Percentiles rank a stretch among this genome's conserved stretches.
Evolutionary conservation across 2,329 filamentous ascomycete genomes (phyloP).

Genomic region (Huntiella moniliformis): DNA sequence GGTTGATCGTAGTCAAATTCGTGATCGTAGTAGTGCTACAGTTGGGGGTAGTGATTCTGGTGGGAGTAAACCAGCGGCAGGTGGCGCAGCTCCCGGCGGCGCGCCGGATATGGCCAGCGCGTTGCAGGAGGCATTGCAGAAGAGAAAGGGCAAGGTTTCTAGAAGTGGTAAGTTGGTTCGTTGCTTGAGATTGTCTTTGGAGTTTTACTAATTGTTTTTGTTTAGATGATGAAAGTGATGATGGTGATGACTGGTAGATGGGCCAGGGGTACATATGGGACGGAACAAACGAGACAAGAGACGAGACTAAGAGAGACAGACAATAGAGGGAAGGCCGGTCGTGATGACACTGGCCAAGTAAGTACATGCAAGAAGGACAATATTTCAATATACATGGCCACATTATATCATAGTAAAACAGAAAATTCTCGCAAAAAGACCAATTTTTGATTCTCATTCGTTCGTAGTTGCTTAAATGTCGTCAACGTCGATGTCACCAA

Average conservation of each 20-base stretch:
- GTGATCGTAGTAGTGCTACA: constrained; percentile 48
- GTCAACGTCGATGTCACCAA: constrained; percentile 82
- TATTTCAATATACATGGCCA: background rate
- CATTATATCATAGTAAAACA: too few relatives aligned
- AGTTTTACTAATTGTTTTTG: background rate
- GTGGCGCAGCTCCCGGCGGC: constrained; percentile 31
- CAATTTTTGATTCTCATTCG: too few relatives aligned
- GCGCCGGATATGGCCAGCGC: constrained; percentile 63
- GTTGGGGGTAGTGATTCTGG: constrained; percentile 31
- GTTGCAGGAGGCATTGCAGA: constrained; percentile 56
- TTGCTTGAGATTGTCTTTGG: constrained; percentile 1
- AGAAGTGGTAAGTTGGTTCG: constrained; percentile 60
- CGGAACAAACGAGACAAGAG: background rate
- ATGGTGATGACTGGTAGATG: constrained; percentile 47
- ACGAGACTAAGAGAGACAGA: constrained; percentile 13
- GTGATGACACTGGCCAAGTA: background rate
- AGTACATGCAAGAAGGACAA: background rate
- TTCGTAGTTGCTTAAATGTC: constrained; percentile 49
- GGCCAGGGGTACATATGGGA: background rate
- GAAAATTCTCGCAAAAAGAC: too few relatives aligned
- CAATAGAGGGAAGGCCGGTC: constrained; percentile 10
- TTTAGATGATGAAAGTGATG: constrained; percentile 56
- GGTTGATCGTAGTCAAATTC: constrained; percentile 50
- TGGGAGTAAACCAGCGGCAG: constrained; percentile 31
- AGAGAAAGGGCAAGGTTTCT: constrained; percentile 84